Conservation (phyloP, 164 flowering plant species). For the Houttuynia cordata region DNA sequence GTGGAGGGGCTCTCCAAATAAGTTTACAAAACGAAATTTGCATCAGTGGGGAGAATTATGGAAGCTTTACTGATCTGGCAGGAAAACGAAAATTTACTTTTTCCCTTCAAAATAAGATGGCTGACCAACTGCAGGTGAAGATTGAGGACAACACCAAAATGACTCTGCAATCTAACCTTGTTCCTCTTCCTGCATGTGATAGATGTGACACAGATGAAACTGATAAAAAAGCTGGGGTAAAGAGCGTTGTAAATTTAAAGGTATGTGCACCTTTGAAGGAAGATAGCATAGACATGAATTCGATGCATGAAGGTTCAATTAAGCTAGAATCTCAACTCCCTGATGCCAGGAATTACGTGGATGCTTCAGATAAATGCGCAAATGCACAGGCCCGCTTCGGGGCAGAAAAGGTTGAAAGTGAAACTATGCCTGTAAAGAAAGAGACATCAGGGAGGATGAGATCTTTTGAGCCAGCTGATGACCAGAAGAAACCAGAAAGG, state of each 20-base stretch:
- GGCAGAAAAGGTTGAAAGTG: slow-evolving; percentile 2
- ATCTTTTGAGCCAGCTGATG: slow-evolving; percentile 7
- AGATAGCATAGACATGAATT: slow-evolving; percentile 3
- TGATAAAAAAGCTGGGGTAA: slow-evolving; percentile 9
- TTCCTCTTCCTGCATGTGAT: slow-evolving; percentile 6
- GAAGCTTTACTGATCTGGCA: slow-evolving; percentile 5
- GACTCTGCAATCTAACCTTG: neutral
- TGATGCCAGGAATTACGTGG: slow-evolving; percentile 4
- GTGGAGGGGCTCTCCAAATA: slow-evolving; percentile 7
- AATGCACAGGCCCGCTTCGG: slow-evolving; percentile 2
- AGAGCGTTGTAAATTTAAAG: slow-evolving; percentile 10
- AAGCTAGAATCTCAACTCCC: slow-evolving; percentile 7
- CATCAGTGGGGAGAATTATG: slow-evolving; percentile 4
- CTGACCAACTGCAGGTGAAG: slow-evolving; percentile 6
- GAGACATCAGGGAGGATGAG: slow-evolving; percentile 15
- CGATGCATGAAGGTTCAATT: slow-evolving; percentile 1
- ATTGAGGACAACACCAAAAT: neutral
- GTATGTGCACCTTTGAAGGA: slow-evolving; percentile 5
- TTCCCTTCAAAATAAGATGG: slow-evolving; percentile 6
- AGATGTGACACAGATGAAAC: slow-evolving; percentile 5
- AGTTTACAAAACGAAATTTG: slow-evolving; percentile 3
- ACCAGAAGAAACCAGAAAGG: slow-evolving; percentile 9
- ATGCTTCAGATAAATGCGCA: neutral
- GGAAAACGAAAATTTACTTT: neutral
- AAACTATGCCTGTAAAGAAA: slow-evolving; percentile 18